Percentiles rank a stretch among this genome's conserved stretches.
phyloP scores from a whole-genome alignment of 257 asterid species.

The Cinchona pubescens region DNA sequence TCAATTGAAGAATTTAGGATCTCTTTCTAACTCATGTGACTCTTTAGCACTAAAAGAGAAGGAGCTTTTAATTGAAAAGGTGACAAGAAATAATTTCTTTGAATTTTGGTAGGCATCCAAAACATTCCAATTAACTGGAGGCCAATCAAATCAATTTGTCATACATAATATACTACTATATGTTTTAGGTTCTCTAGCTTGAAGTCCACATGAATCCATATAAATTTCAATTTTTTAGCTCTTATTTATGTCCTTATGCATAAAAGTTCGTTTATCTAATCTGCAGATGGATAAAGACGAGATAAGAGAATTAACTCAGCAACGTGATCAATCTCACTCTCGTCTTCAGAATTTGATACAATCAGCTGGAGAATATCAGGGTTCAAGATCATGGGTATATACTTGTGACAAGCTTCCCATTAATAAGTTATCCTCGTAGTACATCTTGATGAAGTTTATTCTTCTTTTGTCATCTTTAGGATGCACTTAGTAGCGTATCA shows the following conservation, averaged over 20 bases:
- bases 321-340: slow-evolving; percentile 66
- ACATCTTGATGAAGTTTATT: slow-evolving; percentile 3
- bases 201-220: not conserved
- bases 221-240: not conserved
- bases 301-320: slow-evolving; percentile 53
- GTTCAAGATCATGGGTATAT: slow-evolving; percentile 55
- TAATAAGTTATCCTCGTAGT: not conserved
- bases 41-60: slow-evolving; percentile 61
- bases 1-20: slow-evolving; percentile 59
- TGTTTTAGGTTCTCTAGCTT: not conserved
- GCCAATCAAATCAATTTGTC: not conserved
- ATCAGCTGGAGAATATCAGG: slow-evolving; percentile 28
- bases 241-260: not conserved
- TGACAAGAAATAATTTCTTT: slow-evolving; percentile 13
- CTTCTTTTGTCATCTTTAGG: slow-evolving; percentile 31
- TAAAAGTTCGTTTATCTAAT: not conserved
- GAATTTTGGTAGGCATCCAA: not conserved
- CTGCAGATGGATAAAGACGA: slow-evolving; percentile 70
- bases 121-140: not conserved
- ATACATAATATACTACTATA: not conserved
- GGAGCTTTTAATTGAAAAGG: slow-evolving; percentile 78
- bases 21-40: slow-evolving; percentile 37
- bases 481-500: slow-evolving; percentile 32
- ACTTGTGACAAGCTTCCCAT: slow-evolving; percentile 11
- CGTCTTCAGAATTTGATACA: slow-evolving; percentile 48